Percentiles rank a stretch among this genome's conserved stretches.
These are phyloP conservation scores for Aquanectria penicillioides DNA, from an alignment of 2,329 filamentous ascomycete genomes.

Conservation along the genomic window DNA sequence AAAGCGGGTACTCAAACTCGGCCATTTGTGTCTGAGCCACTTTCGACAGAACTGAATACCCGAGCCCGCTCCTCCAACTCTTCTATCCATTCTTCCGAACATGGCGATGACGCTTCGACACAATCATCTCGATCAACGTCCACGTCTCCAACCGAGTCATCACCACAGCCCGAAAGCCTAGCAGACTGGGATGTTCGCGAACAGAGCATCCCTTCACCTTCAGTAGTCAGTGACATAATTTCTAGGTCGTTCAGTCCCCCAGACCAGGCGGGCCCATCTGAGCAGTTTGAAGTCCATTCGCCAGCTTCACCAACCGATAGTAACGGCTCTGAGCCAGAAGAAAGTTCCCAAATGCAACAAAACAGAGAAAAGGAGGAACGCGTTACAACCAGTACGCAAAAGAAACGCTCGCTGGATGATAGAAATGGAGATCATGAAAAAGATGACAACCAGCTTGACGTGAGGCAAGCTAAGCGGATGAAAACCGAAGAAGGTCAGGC, in stretches of 20 bases:
- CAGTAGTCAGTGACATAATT: not conserved
- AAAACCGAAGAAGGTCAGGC: conserved; percentile 5
- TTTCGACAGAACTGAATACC: not conserved
- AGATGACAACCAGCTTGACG: not conserved
- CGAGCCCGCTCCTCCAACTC: not conserved
- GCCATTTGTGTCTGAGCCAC: not conserved
- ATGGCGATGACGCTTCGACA: not conserved
- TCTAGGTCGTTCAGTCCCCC: not conserved
- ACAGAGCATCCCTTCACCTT: not conserved
- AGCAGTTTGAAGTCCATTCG: not conserved
- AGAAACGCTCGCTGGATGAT: not conserved
- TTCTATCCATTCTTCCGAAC: not conserved
- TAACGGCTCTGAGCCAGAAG: not conserved
- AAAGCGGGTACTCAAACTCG: not conserved
- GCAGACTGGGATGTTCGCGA: not conserved
- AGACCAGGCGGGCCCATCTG: not conserved
- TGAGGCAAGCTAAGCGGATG: not conserved
- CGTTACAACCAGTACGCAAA: not conserved
- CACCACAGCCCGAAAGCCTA: not conserved
- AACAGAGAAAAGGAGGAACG: not conserved
- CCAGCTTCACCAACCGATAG: not conserved
- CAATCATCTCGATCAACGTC: not conserved
- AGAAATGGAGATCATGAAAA: not conserved
- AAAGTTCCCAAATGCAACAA: not conserved
- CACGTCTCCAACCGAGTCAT: not conserved